Conservation (phyloP, 2,329 filamentous ascomycete genomes). For the Beauveria sp. region DNA sequence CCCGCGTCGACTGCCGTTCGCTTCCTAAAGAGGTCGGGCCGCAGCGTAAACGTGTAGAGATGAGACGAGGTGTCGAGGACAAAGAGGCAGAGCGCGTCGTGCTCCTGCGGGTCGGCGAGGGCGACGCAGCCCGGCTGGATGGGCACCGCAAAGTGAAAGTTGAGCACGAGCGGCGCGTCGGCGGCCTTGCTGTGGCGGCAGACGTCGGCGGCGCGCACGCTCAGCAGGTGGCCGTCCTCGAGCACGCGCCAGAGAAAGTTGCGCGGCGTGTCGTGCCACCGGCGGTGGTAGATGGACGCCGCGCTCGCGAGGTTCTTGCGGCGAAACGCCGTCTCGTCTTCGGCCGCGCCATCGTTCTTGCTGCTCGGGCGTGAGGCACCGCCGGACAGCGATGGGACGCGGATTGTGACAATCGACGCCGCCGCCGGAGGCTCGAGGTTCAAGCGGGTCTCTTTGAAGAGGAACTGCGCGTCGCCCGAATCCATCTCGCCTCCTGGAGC, state of each 20-base stretch:
- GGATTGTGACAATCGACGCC: slow-evolving; percentile 62
- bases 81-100: slow-evolving; percentile 71
- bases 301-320: slow-evolving; percentile 66
- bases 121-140: slow-evolving; percentile 74
- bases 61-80: slow-evolving; percentile 72
- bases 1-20: slow-evolving; percentile 62
- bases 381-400: slow-evolving; percentile 50
- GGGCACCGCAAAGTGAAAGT: slow-evolving; percentile 66
- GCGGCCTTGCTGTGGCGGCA: slow-evolving; percentile 56
- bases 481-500: slow-evolving; percentile 56
- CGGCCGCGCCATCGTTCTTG: slow-evolving; percentile 29
- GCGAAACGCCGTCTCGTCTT: slow-evolving; percentile 69
- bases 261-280: slow-evolving; percentile 66
- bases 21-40: slow-evolving; percentile 73
- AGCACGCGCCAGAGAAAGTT: slow-evolving; percentile 88
- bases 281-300: slow-evolving; percentile 78
- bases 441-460: slow-evolving; percentile 82
- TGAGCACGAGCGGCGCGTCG: slow-evolving; percentile 68
- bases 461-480: slow-evolving; percentile 51
- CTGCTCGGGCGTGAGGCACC: slow-evolving; percentile 31
- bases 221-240: slow-evolving; percentile 70
- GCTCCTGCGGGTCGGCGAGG: slow-evolving; percentile 70
- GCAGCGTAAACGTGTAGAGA: slow-evolving; percentile 76
- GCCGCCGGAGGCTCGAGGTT: slow-evolving; percentile 68
- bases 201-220: slow-evolving; percentile 76